Percentiles rank a stretch among this genome's conserved stretches.
These are phyloP conservation scores for Colletotrichum sp. DNA, from an alignment of 2,329 filamentous ascomycete genomes.

Conservation along the genomic window DNA sequence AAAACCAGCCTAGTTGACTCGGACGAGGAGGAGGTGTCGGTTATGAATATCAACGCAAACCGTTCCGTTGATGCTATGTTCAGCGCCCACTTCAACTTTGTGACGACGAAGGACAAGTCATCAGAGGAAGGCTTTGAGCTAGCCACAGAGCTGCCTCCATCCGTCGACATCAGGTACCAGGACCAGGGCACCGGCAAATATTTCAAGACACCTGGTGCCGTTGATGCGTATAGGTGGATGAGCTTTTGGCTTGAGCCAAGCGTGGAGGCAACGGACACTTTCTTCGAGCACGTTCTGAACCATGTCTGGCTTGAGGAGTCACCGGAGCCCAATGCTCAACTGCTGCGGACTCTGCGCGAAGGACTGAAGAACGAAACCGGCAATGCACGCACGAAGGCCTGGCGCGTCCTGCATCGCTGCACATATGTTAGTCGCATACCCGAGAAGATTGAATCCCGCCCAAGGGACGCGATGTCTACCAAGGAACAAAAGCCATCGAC, in stretches of 20 bases:
- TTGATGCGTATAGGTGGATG: not conserved
- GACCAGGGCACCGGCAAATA: accelerated
- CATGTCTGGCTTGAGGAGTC: not conserved
- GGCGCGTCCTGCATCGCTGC: not conserved
- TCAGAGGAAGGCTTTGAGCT: not conserved
- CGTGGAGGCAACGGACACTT: not conserved
- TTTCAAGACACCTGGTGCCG: not conserved
- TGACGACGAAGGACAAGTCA: not conserved
- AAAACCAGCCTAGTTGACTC: not conserved
- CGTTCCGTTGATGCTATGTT: not conserved
- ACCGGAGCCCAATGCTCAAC: not conserved
- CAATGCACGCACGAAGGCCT: not conserved
- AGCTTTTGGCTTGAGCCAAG: not conserved
- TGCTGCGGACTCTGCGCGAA: not conserved
- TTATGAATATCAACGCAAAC: not conserved
- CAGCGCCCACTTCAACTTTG: not conserved
- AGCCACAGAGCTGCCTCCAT: not conserved
- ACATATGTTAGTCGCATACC: not conserved
- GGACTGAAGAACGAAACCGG: not conserved
- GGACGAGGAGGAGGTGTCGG: not conserved
- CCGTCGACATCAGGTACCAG: not conserved
- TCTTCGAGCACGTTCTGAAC: not conserved
- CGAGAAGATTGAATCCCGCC: not conserved
- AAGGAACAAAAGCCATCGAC: not conserved
- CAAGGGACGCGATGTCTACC: not conserved